phyloP scores from a whole-genome alignment of 345 rosid species.

The Fremontodendron californicum region DNA sequence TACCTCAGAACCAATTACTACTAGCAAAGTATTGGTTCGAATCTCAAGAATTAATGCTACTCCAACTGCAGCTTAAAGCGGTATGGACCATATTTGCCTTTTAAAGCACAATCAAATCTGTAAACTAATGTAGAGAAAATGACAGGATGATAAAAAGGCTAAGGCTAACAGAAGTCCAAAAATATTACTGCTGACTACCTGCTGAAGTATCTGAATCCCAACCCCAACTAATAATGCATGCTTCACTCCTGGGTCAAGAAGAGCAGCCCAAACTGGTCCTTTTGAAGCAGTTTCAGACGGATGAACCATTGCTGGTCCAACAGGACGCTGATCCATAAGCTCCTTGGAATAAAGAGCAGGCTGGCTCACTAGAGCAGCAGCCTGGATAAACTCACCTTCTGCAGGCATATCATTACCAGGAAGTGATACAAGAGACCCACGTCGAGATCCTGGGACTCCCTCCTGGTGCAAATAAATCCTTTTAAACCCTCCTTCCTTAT shows the following conservation, averaged over 20 bases:
- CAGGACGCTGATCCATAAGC: slow-evolving; percentile 40
- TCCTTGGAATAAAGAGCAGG: slow-evolving; percentile 72
- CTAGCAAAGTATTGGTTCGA: background rate
- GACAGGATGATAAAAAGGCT: background rate
- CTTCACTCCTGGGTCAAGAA: slow-evolving; percentile 85
- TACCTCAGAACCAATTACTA: background rate
- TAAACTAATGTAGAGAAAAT: background rate
- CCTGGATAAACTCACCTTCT: slow-evolving; percentile 72
- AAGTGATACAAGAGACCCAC: slow-evolving; percentile 74
- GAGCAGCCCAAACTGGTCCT: slow-evolving; percentile 74
- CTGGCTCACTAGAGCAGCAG: slow-evolving; percentile 85
- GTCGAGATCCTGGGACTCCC: slow-evolving; percentile 61
- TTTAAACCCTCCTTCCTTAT: slow-evolving; percentile 75
- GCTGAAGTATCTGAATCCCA: slow-evolving; percentile 93
- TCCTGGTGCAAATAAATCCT: slow-evolving; percentile 84
- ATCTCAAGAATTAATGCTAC: background rate
- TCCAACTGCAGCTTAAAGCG: background rate
- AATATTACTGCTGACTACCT: slow-evolving; percentile 39
- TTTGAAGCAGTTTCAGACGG: slow-evolving; percentile 50
- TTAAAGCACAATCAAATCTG: background rate
- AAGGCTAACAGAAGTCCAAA: background rate
- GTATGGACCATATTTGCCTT: background rate
- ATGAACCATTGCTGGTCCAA: slow-evolving; percentile 77
- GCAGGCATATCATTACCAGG: slow-evolving; percentile 49
- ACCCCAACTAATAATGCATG: slow-evolving; percentile 80